Evolutionary conservation across 1,284 basidiomycete genomes (phyloP).

Genomic region (Marasmius tenuissimus): DNA sequence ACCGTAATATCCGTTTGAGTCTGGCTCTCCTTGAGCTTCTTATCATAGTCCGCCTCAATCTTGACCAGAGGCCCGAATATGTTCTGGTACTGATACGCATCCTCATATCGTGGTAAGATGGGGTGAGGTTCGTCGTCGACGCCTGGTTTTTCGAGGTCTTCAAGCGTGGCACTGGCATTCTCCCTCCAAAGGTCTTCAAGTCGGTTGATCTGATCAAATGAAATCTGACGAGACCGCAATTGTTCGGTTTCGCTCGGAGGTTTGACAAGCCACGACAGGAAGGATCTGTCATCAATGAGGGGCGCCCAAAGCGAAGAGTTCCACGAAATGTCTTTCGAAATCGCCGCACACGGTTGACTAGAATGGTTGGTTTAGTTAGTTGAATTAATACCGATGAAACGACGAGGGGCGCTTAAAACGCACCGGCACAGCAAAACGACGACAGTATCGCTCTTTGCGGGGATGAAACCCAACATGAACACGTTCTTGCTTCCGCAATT

Average conservation of each 20-base stretch:
- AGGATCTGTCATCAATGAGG: slow-evolving; percentile 96
- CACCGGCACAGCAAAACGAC: slow-evolving; percentile 97
- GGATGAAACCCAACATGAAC: slow-evolving; percentile 99
- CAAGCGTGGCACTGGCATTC: slow-evolving; percentile 90
- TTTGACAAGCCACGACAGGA: slow-evolving; percentile 98
- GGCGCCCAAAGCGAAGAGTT: slow-evolving; percentile 98
- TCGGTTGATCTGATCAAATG: slow-evolving; percentile 94
- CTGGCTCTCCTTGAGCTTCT: slow-evolving; percentile 96
- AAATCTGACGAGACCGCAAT: slow-evolving; percentile 92
- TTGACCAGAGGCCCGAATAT: slow-evolving; percentile 99
- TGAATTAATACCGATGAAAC: neutral
- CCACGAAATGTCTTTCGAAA: slow-evolving; percentile 98
- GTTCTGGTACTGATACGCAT: slow-evolving; percentile 99
- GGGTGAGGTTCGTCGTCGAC: slow-evolving; percentile 96
- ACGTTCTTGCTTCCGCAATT: slow-evolving; percentile 99
- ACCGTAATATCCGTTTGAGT: slow-evolving; percentile 96
- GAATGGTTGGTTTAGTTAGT: slow-evolving; percentile 9
- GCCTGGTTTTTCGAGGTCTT: slow-evolving; percentile 95
- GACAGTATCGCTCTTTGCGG: slow-evolving; percentile 98
- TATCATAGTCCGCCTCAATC: slow-evolving; percentile 99
- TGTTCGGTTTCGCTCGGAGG: slow-evolving; percentile 95
- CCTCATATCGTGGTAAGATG: slow-evolving; percentile 90
- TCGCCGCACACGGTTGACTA: slow-evolving; percentile 96
- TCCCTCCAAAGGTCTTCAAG: slow-evolving; percentile 99
- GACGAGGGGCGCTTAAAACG: slow-evolving; percentile 26